Evolutionary conservation across 139 green algal genomes (phyloP).

Genomic region (Trebouxia sp.): DNA sequence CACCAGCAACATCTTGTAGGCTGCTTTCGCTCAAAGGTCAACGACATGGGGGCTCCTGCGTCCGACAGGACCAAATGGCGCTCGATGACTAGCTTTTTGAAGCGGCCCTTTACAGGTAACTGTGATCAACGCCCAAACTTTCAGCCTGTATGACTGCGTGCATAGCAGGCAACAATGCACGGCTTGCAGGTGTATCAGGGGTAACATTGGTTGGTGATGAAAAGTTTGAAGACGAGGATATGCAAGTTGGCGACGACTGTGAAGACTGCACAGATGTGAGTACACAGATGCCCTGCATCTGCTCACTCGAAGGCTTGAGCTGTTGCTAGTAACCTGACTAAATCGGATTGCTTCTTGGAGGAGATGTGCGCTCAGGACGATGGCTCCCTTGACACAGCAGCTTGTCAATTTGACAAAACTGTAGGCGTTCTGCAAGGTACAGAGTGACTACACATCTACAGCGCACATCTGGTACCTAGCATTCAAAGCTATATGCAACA

Average conservation of each 20-base stretch:
- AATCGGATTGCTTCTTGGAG: not conserved
- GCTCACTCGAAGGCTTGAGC: not conserved
- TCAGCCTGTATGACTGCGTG: too few relatives aligned
- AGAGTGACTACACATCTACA: too few relatives aligned
- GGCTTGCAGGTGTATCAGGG: not conserved
- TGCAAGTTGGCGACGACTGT: constrained; percentile 19
- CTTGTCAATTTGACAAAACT: not conserved
- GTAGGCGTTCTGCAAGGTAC: constrained; percentile 8
- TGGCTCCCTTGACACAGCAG: not conserved
- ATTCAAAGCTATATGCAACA: too few relatives aligned
- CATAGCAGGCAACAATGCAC: too few relatives aligned
- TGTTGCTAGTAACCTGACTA: not conserved
- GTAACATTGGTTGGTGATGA: not conserved
- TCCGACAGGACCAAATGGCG: not conserved
- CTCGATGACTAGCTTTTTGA: constrained; percentile 16
- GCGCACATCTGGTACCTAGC: too few relatives aligned
- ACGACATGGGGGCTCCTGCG: not conserved
- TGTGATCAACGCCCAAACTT: too few relatives aligned
- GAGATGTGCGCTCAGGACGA: constrained; percentile 8
- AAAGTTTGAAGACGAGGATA: not conserved
- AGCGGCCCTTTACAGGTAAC: not conserved
- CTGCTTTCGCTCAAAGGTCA: too few relatives aligned
- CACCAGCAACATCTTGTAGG: too few relatives aligned
- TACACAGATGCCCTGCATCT: too few relatives aligned
- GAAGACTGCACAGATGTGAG: not conserved